Conservation (phyloP, 345 rosid species). For the Eucalyptus sp. region DNA sequence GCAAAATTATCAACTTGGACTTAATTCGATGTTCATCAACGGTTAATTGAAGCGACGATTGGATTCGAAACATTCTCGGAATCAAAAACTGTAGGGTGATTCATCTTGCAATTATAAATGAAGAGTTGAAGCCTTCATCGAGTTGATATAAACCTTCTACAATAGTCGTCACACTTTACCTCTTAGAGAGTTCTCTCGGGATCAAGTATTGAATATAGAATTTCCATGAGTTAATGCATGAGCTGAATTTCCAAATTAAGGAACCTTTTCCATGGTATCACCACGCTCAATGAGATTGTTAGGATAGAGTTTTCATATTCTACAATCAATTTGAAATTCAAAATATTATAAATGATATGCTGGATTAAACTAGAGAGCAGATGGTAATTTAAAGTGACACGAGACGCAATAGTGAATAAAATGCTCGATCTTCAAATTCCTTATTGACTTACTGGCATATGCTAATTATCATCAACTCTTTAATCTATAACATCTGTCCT, state of each 20-base stretch:
- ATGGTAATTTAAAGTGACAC: not conserved
- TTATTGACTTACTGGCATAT: not conserved
- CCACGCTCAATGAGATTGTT: not conserved
- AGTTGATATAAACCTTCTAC: not conserved
- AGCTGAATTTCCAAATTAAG: not conserved
- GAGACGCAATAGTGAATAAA: not conserved
- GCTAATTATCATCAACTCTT: not conserved
- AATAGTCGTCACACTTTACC: not conserved
- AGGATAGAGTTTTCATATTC: not conserved
- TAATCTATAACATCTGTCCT: not conserved
- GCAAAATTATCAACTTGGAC: not conserved
- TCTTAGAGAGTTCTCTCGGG: not conserved
- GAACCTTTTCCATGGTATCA: not conserved
- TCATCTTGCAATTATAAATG: not conserved
- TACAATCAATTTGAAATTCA: not conserved
- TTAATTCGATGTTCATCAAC: not conserved
- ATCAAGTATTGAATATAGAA: not conserved
- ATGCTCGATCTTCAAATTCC: not conserved
- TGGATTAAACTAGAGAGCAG: not conserved
- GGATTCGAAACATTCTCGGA: not conserved
- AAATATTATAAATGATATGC: not conserved
- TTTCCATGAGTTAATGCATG: not conserved
- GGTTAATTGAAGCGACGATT: not conserved
- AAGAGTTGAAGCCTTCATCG: not conserved
- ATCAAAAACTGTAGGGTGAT: not conserved